Base-by-base conservation (phyloP, 768 basidiomycete genomes). In the Boletus barrowsii region DNA sequence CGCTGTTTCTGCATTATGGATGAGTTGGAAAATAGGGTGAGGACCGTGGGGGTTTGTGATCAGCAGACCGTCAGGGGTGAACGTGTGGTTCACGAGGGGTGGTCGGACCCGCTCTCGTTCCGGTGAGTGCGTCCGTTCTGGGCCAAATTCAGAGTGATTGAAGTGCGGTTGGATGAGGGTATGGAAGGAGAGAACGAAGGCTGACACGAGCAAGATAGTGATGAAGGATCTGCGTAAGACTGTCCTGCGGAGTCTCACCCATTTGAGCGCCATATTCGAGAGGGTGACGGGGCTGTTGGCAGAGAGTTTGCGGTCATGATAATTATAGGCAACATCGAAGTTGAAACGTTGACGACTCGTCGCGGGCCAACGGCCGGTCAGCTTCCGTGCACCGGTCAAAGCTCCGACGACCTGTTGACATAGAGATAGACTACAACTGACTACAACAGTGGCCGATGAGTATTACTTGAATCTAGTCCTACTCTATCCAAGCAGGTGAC, bases 1-100 rank as follows among this genome's bases (percentile, higher is more conserved):
- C 24, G 63, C 60, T 3, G 55, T 36, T 55, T 75, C 69, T 0
- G 76, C 75, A 17, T 67, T 56, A 20, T 54, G 56, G 15, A 79
- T 75, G 22, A 81, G 64, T 37, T 74, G 72, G 45, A 71, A 71
- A 18, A 81, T 75, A 1, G 79, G 79, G 57, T 81, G 77, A 1
- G 67, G 59, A 1, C 68, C 72, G 4, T 65, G 32, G 1, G 67
- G 65, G 44, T 76, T 71, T 53, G 70, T 69, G n/a, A 66, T 42
- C 10, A 76, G 62, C 17, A 74, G 53, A 1, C 75, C 75, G n/a
- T 70, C 63, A 0, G 53, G 8, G 3, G 62, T 53, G 33, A 62
- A 50, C 2, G 52, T 56, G 41, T 75, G 74, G 10, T 42, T 15
- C 10, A 40, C 57, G 2, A 63, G 53, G 14, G 35, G 4, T 9